Evolutionary conservation across 352 stramenopile genomes (phyloP).

Genomic region (Globisporangium apiculatum): DNA sequence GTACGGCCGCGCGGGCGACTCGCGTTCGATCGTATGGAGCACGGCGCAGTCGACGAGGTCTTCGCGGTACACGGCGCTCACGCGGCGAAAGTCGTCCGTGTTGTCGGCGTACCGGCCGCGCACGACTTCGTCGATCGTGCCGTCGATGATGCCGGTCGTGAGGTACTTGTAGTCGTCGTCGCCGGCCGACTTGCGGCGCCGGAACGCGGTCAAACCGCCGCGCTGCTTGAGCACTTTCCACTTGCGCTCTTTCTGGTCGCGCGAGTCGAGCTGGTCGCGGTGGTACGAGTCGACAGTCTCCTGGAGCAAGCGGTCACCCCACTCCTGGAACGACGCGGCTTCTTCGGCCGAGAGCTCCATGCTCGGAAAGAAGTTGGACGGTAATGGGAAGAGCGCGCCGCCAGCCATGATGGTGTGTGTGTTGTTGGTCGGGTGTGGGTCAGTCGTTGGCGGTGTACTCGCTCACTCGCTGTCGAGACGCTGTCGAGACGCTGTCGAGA

Average conservation of each 20-base stretch:
- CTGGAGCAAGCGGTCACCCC: conserved; percentile 51
- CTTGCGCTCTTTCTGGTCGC: conserved; percentile 48
- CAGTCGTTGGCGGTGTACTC: background rate
- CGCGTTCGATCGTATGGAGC: conserved; percentile 50
- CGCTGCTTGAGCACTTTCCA: conserved; percentile 72
- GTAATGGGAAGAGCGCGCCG: conserved; percentile 38
- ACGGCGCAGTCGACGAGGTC: conserved; percentile 75
- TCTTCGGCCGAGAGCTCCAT: conserved; percentile 43
- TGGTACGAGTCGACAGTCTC: conserved; percentile 68
- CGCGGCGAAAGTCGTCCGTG: conserved; percentile 56
- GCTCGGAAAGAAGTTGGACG: conserved; percentile 49
- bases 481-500: no score
- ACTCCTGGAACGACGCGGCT: conserved; percentile 46
- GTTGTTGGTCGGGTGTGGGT: no score
- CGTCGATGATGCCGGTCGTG: conserved; percentile 53
- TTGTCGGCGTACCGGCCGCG: conserved; percentile 70
- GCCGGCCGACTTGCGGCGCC: conserved; percentile 36
- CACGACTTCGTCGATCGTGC: conserved; percentile 69
- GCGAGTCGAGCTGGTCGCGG: conserved; percentile 55
- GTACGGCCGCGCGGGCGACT: conserved; percentile 42
- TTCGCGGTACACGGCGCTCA: conserved; percentile 67
- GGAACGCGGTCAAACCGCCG: conserved; percentile 48
- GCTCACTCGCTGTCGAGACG: no score
- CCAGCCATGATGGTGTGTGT: conserved; percentile 11
- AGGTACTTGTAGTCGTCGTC: conserved; percentile 57